Evolutionary conservation across 2,329 filamentous ascomycete species (phyloP).

Genomic region (Cercospora canescens): DNA sequence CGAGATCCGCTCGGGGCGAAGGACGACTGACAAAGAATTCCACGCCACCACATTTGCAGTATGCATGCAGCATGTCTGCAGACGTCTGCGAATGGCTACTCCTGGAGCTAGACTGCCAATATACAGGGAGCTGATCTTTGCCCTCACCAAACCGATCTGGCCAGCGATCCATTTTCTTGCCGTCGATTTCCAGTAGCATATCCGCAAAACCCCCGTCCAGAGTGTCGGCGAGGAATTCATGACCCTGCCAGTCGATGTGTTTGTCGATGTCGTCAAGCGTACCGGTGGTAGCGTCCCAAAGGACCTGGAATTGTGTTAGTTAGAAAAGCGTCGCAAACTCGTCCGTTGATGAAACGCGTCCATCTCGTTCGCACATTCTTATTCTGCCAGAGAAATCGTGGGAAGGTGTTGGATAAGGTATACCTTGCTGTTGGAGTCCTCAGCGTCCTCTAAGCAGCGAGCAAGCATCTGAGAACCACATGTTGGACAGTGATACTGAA

Average conservation of each 20-base stretch:
- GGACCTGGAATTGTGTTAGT: not conserved
- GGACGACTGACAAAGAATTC: constrained; percentile 60
- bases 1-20: constrained; percentile 45
- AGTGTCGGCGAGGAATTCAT: constrained; percentile 38
- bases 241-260: constrained; percentile 32
- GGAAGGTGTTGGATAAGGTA: no score
- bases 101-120: constrained; percentile 25
- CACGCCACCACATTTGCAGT: constrained; percentile 58
- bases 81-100: not conserved
- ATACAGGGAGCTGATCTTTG: constrained; percentile 24
- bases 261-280: constrained; percentile 35
- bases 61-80: constrained; percentile 41
- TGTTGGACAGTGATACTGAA: constrained; percentile 49
- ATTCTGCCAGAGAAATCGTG: no score
- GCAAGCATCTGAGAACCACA: constrained; percentile 49
- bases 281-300: constrained; percentile 35
- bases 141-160: constrained; percentile 17
- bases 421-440: constrained; percentile 22
- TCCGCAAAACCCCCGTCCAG: constrained; percentile 40
- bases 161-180: constrained; percentile 33
- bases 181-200: constrained; percentile 33
- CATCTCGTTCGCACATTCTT: no score
- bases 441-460: constrained; percentile 19
- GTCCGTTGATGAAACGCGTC: not conserved
- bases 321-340: not conserved